A percentile compares a stretch with the other conserved stretches of the same genome.
Evolutionary conservation across 1,284 basidiomycete species (phyloP).

Genomic region (Naganishia cerealis): DNA sequence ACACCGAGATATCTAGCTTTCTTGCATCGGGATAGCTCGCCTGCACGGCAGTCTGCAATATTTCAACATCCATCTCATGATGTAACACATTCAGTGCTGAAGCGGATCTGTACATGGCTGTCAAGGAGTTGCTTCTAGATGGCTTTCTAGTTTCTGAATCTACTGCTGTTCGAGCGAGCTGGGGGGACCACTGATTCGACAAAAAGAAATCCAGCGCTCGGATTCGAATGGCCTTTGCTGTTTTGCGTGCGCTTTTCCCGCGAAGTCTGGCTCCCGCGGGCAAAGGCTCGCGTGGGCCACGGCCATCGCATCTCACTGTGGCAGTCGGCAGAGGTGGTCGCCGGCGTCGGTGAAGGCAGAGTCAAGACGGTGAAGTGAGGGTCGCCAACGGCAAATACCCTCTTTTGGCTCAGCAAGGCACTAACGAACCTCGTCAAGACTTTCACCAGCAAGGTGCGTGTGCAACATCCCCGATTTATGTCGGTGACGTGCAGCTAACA

Average conservation of each 20-base stretch:
- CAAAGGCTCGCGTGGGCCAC: neutral
- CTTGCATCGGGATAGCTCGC: too few relatives aligned
- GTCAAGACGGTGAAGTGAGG: constrained; percentile 13
- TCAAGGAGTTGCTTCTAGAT: too few relatives aligned
- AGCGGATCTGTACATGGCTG: too few relatives aligned
- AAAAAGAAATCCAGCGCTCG: too few relatives aligned
- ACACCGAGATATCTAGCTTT: too few relatives aligned
- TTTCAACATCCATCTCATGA: too few relatives aligned
- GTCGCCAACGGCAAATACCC: neutral
- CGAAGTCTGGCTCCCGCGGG: neutral
- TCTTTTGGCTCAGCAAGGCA: constrained; percentile 23
- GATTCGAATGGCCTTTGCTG: neutral
- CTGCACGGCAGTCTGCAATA: too few relatives aligned
- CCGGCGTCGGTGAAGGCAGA: constrained; percentile 3
- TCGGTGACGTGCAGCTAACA: constrained; percentile 4
- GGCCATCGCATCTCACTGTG: neutral
- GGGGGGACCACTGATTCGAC: too few relatives aligned
- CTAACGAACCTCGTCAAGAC: constrained; percentile 32
- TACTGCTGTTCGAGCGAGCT: too few relatives aligned
- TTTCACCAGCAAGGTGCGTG: constrained; percentile 30
- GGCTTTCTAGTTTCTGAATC: too few relatives aligned
- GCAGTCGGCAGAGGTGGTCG: neutral
- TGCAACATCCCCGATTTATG: neutral
- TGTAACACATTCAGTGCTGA: too few relatives aligned
- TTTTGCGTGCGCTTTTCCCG: neutral